Evolutionary conservation across 768 basidiomycete genomes (phyloP).

Genomic region (Macrolepiota dolichaula): DNA sequence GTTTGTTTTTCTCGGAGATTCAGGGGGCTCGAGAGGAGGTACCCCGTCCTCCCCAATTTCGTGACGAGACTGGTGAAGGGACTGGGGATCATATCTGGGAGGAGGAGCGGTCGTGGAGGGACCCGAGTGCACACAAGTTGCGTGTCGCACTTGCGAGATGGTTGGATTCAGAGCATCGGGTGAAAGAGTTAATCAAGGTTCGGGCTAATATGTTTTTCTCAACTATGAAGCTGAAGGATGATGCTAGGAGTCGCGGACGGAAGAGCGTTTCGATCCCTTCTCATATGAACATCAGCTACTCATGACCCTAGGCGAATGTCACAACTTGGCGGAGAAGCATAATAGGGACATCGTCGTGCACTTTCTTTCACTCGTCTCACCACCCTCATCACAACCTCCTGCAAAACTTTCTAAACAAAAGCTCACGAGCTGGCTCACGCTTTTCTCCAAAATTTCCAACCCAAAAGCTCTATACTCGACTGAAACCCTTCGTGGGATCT

Average conservation of each 20-base stretch:
- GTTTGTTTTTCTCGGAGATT: slow-evolving; percentile 62
- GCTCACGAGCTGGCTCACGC: slow-evolving; percentile 72
- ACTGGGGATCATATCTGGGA: slow-evolving; percentile 47
- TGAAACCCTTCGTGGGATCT: slow-evolving; percentile 59
- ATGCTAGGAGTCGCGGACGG: slow-evolving; percentile 23
- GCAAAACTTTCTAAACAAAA: slow-evolving; percentile 53
- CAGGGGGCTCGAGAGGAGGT: neutral
- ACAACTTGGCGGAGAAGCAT: slow-evolving; percentile 79
- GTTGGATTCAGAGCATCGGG: slow-evolving; percentile 31
- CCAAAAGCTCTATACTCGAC: slow-evolving; percentile 84
- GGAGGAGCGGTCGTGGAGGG: slow-evolving; percentile 75
- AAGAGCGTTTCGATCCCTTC: slow-evolving; percentile 64
- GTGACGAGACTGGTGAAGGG: slow-evolving; percentile 5
- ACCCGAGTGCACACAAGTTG: slow-evolving; percentile 66
- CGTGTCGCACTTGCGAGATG: slow-evolving; percentile 47
- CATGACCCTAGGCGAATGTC: slow-evolving; percentile 60
- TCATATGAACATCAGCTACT: slow-evolving; percentile 86
- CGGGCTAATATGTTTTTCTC: neutral
- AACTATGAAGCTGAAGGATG: neutral
- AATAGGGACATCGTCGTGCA: slow-evolving; percentile 84
- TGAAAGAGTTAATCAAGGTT: slow-evolving; percentile 32
- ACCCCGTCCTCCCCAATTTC: slow-evolving; percentile 2
- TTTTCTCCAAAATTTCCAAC: slow-evolving; percentile 89
- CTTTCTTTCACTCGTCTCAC: slow-evolving; percentile 56
- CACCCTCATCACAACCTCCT: slow-evolving; percentile 14